A percentile compares a stretch with the other conserved stretches of the same genome.
phyloP scores from a whole-genome alignment of 352 stramenopile species.

The Aphanomyces astaci region DNA sequence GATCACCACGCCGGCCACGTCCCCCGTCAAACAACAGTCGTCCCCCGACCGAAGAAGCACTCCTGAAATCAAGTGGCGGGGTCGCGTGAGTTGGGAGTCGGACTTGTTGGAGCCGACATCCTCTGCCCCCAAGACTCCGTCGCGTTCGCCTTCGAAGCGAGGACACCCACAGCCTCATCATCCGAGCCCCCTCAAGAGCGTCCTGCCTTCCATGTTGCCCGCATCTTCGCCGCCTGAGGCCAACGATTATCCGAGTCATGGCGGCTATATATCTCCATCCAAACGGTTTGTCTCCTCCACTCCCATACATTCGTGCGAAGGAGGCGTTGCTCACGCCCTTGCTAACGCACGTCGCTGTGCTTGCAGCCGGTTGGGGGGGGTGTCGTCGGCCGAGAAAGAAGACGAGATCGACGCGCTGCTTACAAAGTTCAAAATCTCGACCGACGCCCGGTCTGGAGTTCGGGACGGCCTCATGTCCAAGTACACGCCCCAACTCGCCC shows the following conservation, averaged over 20 bases:
- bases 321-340: no score
- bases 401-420: slow-evolving; percentile 21
- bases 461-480: neutral
- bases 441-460: neutral
- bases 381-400: neutral
- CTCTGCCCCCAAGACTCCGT: neutral
- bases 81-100: slow-evolving; percentile 18
- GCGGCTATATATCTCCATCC: neutral
- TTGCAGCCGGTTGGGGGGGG: no score
- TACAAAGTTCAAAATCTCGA: slow-evolving; percentile 1
- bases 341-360: no score
- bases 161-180: no score
- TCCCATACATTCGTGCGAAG: neutral
- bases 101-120: slow-evolving; percentile 6
- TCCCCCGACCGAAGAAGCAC: neutral
- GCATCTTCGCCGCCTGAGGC: neutral
- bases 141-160: no score
- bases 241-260: neutral
- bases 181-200: slow-evolving; percentile 12
- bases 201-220: neutral
- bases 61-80: neutral
- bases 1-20: neutral
- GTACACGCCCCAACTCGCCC: slow-evolving; percentile 1
- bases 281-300: neutral
- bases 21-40: neutral